Evolutionary conservation across 2,329 filamentous ascomycete species (phyloP).

Genomic region (Hypoxylon sp.): DNA sequence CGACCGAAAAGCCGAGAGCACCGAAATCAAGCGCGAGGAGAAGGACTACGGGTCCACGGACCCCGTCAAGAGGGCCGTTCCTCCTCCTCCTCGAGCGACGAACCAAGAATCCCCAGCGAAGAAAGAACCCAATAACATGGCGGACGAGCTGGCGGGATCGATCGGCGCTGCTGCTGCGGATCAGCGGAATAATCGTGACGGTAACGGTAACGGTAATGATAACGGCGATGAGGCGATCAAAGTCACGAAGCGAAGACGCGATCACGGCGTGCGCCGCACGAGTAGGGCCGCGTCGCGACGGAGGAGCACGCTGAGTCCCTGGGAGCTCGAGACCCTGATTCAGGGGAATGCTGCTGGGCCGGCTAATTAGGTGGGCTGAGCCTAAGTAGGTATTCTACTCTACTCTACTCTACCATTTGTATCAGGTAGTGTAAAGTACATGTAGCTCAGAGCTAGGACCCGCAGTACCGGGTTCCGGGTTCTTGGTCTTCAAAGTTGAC

Average conservation of each 20-base stretch:
- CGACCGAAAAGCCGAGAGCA: not conserved
- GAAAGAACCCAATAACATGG: not conserved
- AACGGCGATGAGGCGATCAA: conserved; percentile 34
- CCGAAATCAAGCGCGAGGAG: not conserved
- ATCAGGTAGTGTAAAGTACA: too few species aligned
- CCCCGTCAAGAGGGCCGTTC: conserved; percentile 49
- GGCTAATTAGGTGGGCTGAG: not conserved
- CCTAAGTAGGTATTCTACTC: not conserved
- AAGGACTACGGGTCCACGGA: conserved; percentile 43
- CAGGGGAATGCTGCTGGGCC: conserved; percentile 58
- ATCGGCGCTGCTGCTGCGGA: not conserved
- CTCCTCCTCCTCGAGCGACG: not conserved
- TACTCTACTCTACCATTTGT: not conserved
- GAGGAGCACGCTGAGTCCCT: conserved; percentile 81
- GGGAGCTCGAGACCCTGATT: conserved; percentile 79
- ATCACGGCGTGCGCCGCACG: conserved; percentile 64
- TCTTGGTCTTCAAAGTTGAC: too few species aligned
- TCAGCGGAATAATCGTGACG: conserved; percentile 10
- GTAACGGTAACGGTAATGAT: conserved; percentile 1
- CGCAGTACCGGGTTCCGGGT: too few species aligned
- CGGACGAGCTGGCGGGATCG: conserved; percentile 30
- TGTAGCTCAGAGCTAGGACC: too few species aligned
- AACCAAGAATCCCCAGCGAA: not conserved
- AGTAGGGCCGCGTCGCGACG: conserved; percentile 73
- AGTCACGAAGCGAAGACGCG: conserved; percentile 65